A percentile compares a stretch with the other conserved stretches of the same genome.
These are phyloP conservation scores for Coniochaeta prunicola DNA, from an alignment of 2,329 filamentous ascomycete genomes.

Conservation along the genomic window DNA sequence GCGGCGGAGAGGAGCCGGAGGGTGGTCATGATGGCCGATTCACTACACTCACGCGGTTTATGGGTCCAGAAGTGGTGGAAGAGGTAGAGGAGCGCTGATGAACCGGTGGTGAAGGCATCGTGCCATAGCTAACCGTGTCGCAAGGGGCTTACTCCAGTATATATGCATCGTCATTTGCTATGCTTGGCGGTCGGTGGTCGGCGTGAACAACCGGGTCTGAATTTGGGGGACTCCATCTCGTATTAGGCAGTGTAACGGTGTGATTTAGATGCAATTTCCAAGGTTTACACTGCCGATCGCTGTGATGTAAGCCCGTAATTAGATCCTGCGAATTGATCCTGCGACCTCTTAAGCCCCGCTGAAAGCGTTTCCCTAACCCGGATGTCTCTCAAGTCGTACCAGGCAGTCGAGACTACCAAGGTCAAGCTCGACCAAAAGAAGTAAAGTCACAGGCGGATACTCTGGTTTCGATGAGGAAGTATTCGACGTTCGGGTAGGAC, in stretches of 20 bases:
- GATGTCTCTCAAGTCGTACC: background rate
- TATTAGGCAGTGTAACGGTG: background rate
- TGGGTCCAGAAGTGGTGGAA: background rate
- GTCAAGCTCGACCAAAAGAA: no score
- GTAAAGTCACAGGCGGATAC: no score
- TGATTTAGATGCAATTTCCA: background rate
- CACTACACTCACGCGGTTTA: no score
- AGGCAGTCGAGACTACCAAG: no score
- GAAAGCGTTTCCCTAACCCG: background rate
- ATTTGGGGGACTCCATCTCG: background rate
- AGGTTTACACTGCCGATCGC: background rate
- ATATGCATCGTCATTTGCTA: background rate
- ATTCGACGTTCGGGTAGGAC: no score
- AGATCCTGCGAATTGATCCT: background rate
- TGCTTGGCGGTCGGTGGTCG: background rate
- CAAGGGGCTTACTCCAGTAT: no score
- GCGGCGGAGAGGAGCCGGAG: background rate
- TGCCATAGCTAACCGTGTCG: background rate
- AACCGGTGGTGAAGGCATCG: background rate
- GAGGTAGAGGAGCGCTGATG: background rate
- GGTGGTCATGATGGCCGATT: no score
- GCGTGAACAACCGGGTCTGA: no score
- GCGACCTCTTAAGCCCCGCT: background rate
- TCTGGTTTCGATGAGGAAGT: no score
- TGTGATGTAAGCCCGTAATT: background rate